phyloP scores from a whole-genome alignment of 306 rosid species.

The barrel medic (Medicago truncatula) region MtrunA17r5.0-ANR NC_053043.1:7040001-7040500 shows the following conservation, averaged over 20 bases:
- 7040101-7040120: too few relatives aligned
- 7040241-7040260: not conserved
- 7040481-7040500: conserved; percentile 10
- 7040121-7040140: too few relatives aligned
- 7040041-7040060: not conserved
- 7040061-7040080: not conserved
- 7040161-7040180: too few relatives aligned
- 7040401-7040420: not conserved
- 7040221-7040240: not conserved
- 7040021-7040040: conserved; percentile 12
- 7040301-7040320: not conserved
- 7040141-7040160: not conserved
- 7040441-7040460: not conserved
- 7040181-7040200: too few relatives aligned
- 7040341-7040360: not conserved
- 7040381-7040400: not conserved
- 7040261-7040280: not conserved
- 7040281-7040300: not conserved
- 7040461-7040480: not conserved
- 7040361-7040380: not conserved
- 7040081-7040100: not conserved
- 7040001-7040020: conserved; percentile 21
- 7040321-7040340: not conserved
- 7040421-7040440: not conserved
- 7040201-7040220: not conserved